These are phyloP conservation scores for Pezicula neosporulosa DNA, from an alignment of 2,329 filamentous ascomycete species.

Conservation along the genomic window DNA sequence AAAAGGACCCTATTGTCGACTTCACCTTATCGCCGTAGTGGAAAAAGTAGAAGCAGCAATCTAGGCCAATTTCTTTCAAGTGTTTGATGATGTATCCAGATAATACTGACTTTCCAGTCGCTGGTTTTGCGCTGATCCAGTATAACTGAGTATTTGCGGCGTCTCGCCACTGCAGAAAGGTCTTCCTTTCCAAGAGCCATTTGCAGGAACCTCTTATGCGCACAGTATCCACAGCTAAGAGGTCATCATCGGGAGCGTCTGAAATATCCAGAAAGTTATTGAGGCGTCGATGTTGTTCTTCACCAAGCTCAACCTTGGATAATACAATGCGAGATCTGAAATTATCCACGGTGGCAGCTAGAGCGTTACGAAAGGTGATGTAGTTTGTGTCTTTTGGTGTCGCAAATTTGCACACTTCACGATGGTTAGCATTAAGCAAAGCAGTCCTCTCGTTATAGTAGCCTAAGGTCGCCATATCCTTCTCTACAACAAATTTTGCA, in stretches of 20 bases:
- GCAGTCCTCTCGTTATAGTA: constrained; percentile 20
- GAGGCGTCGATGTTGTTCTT: constrained; percentile 11
- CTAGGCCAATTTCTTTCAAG: constrained; percentile 4
- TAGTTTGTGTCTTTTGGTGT: constrained; percentile 21
- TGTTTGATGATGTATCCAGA: constrained; percentile 14
- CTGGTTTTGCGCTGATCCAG: constrained; percentile 26
- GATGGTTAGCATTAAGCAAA: constrained; percentile 28
- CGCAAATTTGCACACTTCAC: constrained; percentile 28
- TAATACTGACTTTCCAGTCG: constrained; percentile 19
- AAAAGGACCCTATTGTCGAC: constrained; percentile 9
- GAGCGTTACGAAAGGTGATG: constrained; percentile 10
- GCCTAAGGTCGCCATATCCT: constrained; percentile 22
- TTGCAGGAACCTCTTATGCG: constrained; percentile 24
- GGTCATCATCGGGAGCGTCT: constrained; percentile 22
- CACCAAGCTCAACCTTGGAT: constrained; percentile 19
- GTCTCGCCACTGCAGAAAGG: constrained; percentile 24
- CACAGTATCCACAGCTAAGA: constrained; percentile 16
- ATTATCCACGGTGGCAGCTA: constrained; percentile 1
- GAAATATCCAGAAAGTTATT: constrained; percentile 14
- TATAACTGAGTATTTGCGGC: constrained; percentile 10
- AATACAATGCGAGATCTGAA: constrained; percentile 14
- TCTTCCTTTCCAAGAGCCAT: constrained; percentile 26
- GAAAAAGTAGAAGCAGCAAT: constrained; percentile 25
- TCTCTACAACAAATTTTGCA: no score
- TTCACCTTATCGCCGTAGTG: constrained; percentile 14